Evolutionary conservation across 176 grass and related monocot genomes (phyloP).

Genomic region (Ananas comosus): DNA sequence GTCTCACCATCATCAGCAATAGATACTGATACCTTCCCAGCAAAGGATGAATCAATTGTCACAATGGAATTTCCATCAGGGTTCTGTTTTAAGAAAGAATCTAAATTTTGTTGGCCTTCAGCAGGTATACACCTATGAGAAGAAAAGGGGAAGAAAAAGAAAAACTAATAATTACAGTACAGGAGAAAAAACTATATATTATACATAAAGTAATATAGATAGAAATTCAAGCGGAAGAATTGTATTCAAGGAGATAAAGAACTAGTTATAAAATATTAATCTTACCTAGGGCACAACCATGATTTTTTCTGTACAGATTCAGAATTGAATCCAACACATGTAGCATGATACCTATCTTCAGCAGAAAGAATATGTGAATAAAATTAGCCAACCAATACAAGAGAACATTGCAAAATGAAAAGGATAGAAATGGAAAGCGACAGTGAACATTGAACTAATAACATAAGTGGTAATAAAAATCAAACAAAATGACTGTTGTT

Average conservation of each 20-base stretch:
- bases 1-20: slow-evolving; percentile 98
- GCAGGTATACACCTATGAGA: slow-evolving; percentile 37
- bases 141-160: slow-evolving; percentile 1
- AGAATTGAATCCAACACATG: slow-evolving; percentile 75
- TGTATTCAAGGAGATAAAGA: slow-evolving; percentile 1
- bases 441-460: no score
- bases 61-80: slow-evolving; percentile 24
- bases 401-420: neutral
- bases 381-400: slow-evolving; percentile 17
- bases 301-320: slow-evolving; percentile 40
- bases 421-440: neutral
- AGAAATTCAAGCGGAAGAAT: neutral
- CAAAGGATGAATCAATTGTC: slow-evolving; percentile 47
- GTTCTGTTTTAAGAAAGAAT: slow-evolving; percentile 38
- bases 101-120: slow-evolving; percentile 31
- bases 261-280: slow-evolving; percentile 6
- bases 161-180: neutral
- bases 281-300: slow-evolving; percentile 96
- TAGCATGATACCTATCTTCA: slow-evolving; percentile 87
- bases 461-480: no score
- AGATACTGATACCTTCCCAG: slow-evolving; percentile 81
- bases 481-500: no score
- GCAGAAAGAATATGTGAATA: slow-evolving; percentile 22
- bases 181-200: slow-evolving; percentile 5
- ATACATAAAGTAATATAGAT: neutral